phyloP scores from a whole-genome alignment of 495 filamentous ascomycete species.

The Corynascus novoguineensis region DNA sequence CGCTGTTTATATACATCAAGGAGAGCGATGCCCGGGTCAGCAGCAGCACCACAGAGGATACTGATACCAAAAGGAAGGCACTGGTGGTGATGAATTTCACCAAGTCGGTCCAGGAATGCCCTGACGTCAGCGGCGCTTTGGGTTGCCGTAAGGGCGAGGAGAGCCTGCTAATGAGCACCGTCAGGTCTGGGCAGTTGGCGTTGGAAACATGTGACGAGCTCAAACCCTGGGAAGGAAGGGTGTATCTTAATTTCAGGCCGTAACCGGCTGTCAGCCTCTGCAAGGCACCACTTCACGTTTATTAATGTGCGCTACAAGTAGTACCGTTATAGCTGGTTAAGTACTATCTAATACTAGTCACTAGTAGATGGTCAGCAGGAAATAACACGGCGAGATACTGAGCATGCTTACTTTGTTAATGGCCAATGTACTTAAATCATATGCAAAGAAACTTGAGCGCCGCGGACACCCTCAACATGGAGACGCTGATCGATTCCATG shows the following conservation, averaged over 20 bases:
- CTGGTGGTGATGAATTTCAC: constrained; percentile 22
- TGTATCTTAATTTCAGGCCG: constrained; percentile 13
- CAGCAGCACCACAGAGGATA: too few species aligned
- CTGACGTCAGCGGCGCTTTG: neutral
- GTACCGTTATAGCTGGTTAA: too few species aligned
- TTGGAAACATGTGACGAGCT: neutral
- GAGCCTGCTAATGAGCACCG: constrained; percentile 3
- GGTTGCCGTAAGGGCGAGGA: constrained; percentile 2
- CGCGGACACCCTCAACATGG: too few species aligned
- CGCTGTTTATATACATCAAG: constrained; percentile 16
- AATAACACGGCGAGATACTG: neutral
- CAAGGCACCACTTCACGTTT: too few species aligned
- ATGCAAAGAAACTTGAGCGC: too few species aligned
- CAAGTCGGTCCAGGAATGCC: constrained; percentile 3
- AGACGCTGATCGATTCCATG: too few species aligned
- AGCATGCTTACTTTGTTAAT: too few species aligned
- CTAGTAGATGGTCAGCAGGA: neutral
- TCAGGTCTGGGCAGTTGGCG: neutral
- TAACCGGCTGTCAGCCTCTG: too few species aligned
- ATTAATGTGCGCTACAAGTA: too few species aligned
- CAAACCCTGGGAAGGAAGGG: constrained; percentile 18
- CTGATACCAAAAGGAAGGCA: constrained; percentile 3
- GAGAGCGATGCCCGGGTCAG: neutral
- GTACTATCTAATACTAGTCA: too few species aligned
- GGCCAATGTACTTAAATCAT: too few species aligned